Evolutionary conservation across 2,329 filamentous ascomycete genomes (phyloP).

Genomic region (Coniochaeta sp.): DNA sequence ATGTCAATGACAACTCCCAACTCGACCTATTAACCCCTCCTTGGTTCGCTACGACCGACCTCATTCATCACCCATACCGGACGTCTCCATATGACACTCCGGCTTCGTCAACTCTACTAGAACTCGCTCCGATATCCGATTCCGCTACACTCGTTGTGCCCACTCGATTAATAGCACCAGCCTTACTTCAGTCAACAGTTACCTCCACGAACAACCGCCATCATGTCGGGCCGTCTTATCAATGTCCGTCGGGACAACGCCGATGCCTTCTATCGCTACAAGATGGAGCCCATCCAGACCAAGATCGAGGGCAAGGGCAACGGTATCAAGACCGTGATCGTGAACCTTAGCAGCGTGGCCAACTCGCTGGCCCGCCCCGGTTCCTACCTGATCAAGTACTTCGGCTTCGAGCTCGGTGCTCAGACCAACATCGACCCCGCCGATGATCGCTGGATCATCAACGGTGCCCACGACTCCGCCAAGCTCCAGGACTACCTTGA

Average conservation of each 20-base stretch:
- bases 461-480: constrained; percentile 87
- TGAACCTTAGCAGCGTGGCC: constrained; percentile 93
- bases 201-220: constrained; percentile 37
- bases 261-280: constrained; percentile 99
- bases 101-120: neutral
- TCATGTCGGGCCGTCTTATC: constrained; percentile 74
- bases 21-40: constrained; percentile 47
- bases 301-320: constrained; percentile 99
- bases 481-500: constrained; percentile 98
- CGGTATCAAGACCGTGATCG: constrained; percentile 97
- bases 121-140: constrained; percentile 21
- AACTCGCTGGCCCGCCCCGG: constrained; percentile 87
- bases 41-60: constrained; percentile 32
- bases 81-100: constrained; percentile 1
- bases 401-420: constrained; percentile 96
- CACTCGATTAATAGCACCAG: constrained; percentile 13
- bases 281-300: constrained; percentile 98
- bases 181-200: neutral
- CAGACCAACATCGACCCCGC: constrained; percentile 97
- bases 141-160: constrained; percentile 29
- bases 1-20: constrained; percentile 53
- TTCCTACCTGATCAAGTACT: constrained; percentile 98
- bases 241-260: constrained; percentile 97
- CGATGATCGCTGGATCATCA: constrained; percentile 99
- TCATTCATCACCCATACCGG: constrained; percentile 16